Base-by-base conservation (phyloP, 495 filamentous ascomycete genomes). In the Xylaria telfairii region DNA sequence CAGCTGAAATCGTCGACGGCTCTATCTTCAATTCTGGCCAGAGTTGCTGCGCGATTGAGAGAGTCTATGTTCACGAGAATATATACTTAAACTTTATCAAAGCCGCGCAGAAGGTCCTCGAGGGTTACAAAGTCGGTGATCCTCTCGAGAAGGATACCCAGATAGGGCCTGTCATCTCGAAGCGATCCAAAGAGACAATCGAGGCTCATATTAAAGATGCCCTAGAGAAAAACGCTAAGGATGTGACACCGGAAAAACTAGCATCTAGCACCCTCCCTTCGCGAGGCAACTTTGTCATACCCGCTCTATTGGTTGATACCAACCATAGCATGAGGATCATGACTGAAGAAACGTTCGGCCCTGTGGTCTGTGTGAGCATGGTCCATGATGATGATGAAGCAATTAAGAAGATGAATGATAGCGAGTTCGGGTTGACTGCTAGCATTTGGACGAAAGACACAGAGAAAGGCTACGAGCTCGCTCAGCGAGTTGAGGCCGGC, bases 371-470 rank as follows among this genome's bases (percentile, higher is more conserved):
- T 7, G 89, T 99, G 7, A 96, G 96, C 93, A 95, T 93, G 77
- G 96, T 98, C 34, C 87, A 90, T 62, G 82, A 84, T 68, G 96
- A 99, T 70, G 88, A 87, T 17, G 93, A 98, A 77, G 96, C 96
- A 2, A 81, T 98, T 51, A 73, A 83, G 44, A 78, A 97, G 60
- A 98, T 98, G 94, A 99, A 99, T 73, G 94, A 98, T 73, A 95
- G 92, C 79, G 90, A 97, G 67, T 96, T 96, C 76, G 96, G 96
- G 2, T 85, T 99, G 65, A 98, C 96, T 2, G 95, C 94, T n/a
- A 97, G 94, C 75, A 93, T 99, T 47, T 99, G 96, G 96, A 98
- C 96, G 21, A 97, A 97, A 78, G 94, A 98, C 74, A 87, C 90
- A 3, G 85, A 81, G 5, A 88, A 84, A 71, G 96, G 92, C n/a